Conservation (phyloP, 768 basidiomycete genomes). For the Mycena olivaceomarginata region DNA sequence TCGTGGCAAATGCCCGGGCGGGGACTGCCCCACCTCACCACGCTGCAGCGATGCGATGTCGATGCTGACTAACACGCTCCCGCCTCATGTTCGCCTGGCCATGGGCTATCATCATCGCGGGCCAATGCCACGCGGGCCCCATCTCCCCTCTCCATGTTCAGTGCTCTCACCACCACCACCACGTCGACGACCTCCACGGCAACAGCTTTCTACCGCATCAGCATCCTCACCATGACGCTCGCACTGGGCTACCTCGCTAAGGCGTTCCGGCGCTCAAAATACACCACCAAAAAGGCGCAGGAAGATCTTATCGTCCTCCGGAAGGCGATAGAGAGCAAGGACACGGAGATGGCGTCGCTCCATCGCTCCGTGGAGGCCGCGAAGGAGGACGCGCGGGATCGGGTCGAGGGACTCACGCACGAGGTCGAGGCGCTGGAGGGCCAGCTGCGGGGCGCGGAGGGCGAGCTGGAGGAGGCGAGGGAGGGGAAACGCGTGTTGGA, state of each 20-base stretch:
- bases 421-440: conserved; percentile 20
- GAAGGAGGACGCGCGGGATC: conserved; percentile 33
- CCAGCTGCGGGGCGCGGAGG: conserved; percentile 16
- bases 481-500: conserved; percentile 27
- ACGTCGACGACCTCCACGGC: conserved; percentile 17
- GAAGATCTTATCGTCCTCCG: conserved; percentile 41
- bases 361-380: conserved; percentile 35
- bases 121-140: conserved; percentile 15
- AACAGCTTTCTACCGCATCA: conserved; percentile 26
- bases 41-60: conserved; percentile 15
- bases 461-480: conserved; percentile 16
- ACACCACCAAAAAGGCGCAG: conserved; percentile 26
- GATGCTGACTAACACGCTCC: conserved; percentile 37
- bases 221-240: conserved; percentile 32
- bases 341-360: conserved; percentile 35
- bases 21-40: conserved; percentile 1
- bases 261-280: conserved; percentile 28
- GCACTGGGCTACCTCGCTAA: conserved; percentile 34
- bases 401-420: not conserved
- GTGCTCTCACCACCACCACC: conserved; percentile 6
- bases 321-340: conserved; percentile 39
- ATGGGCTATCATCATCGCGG: conserved; percentile 1
- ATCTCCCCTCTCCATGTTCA: conserved; percentile 24
- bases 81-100: conserved; percentile 37
- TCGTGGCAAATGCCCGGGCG: conserved; percentile 25